Percentiles rank a stretch among this genome's conserved stretches.
Evolutionary conservation across 306 rosid species (phyloP).

Genomic region (Trichosanthes truncata): DNA sequence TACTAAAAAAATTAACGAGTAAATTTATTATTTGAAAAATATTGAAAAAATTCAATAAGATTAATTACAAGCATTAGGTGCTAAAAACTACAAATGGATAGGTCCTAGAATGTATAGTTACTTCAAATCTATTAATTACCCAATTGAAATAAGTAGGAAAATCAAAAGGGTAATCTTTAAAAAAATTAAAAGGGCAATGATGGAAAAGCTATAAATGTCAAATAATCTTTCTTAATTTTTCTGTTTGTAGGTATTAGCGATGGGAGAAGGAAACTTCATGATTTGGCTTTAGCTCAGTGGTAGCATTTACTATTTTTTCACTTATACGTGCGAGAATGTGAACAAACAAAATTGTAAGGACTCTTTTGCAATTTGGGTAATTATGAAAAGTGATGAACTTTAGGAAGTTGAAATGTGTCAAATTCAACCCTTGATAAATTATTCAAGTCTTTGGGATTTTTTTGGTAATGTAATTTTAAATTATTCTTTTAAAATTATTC

Average conservation of each 20-base stretch:
- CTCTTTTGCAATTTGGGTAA: slow-evolving; percentile 1
- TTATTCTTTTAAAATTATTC: too few species aligned
- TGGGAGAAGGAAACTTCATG: neutral
- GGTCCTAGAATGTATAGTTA: neutral
- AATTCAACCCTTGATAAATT: neutral
- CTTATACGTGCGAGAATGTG: neutral
- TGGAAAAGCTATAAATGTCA: neutral
- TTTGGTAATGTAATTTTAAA: too few species aligned
- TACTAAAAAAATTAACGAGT: neutral
- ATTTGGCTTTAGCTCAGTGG: neutral
- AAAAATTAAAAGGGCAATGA: neutral
- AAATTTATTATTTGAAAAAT: neutral
- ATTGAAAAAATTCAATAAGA: neutral
- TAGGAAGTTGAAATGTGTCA: too few species aligned
- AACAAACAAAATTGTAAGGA: neutral
- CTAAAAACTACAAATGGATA: neutral
- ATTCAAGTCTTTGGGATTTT: too few species aligned
- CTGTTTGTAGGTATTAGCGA: neutral
- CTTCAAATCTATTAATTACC: neutral
- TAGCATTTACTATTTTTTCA: neutral
- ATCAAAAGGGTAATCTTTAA: neutral
- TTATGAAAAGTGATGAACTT: neutral
- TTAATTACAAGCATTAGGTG: neutral
- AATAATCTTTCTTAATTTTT: slow-evolving; percentile 1
- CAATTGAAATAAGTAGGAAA: neutral